Conservation (phyloP, 2,329 filamentous ascomycete genomes). For the Magnaporthales sp. region DNA sequence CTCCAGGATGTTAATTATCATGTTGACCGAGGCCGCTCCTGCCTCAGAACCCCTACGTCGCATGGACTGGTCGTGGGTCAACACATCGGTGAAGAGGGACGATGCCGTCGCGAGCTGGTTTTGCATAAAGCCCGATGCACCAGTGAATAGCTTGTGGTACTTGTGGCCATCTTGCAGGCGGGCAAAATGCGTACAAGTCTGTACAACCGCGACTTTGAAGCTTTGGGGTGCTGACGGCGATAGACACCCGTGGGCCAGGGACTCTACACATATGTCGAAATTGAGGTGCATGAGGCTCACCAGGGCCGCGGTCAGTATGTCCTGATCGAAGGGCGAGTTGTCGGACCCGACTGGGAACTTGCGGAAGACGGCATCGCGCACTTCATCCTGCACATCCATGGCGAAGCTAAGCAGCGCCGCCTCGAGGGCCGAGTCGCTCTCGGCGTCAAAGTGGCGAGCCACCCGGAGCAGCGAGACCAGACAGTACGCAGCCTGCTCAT, state of each 20-base stretch:
- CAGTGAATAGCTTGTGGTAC: slow-evolving; percentile 47
- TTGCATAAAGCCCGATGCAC: slow-evolving; percentile 47
- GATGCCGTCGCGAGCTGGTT: slow-evolving; percentile 43
- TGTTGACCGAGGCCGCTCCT: slow-evolving; percentile 25
- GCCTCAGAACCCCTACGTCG: slow-evolving; percentile 30
- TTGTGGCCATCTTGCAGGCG: slow-evolving; percentile 36
- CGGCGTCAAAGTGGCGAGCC: slow-evolving; percentile 53
- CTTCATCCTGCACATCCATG: slow-evolving; percentile 61
- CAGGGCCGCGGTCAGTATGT: slow-evolving; percentile 58
- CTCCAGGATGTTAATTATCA: slow-evolving; percentile 44
- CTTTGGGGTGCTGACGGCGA: slow-evolving; percentile 44
- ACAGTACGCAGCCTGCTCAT: slow-evolving; percentile 59
- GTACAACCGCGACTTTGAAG: slow-evolving; percentile 55
- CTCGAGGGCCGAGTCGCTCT: slow-evolving; percentile 53
- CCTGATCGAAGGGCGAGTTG: slow-evolving; percentile 46
- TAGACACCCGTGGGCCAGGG: slow-evolving; percentile 48
- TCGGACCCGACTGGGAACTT: slow-evolving; percentile 38
- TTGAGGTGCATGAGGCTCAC: slow-evolving; percentile 56
- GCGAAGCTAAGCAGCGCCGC: slow-evolving; percentile 54
- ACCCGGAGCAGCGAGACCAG: slow-evolving; percentile 53
- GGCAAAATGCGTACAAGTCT: slow-evolving; percentile 55
- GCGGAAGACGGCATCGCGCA: slow-evolving; percentile 56
- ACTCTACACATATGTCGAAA: slow-evolving; percentile 48
- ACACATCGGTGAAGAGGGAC: slow-evolving; percentile 26
- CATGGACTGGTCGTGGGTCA: slow-evolving; percentile 27